These are phyloP conservation scores for Penicillium sp. DNA, from an alignment of 2,329 filamentous ascomycete genomes.

Conservation along the genomic window DNA sequence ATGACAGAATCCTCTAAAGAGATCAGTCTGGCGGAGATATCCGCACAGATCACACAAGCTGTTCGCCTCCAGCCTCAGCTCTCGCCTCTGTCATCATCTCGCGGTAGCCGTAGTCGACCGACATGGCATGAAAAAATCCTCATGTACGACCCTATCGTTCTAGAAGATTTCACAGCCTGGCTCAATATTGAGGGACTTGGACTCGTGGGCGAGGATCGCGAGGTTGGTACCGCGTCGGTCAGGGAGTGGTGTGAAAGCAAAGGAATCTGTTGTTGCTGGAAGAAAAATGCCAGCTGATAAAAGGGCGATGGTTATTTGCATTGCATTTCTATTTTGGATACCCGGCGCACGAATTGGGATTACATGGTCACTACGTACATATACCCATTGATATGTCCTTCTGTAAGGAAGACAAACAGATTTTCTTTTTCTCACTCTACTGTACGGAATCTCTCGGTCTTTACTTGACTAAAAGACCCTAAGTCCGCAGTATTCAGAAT, in stretches of 20 bases:
- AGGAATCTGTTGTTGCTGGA: slow-evolving; percentile 72
- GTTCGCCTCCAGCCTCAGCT: slow-evolving; percentile 38
- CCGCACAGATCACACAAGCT: slow-evolving; percentile 41
- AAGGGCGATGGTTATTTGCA: background rate
- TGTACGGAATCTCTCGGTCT: background rate
- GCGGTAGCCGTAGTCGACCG: slow-evolving; percentile 35
- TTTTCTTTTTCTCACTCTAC: background rate
- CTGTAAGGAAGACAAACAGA: no score
- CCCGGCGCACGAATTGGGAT: background rate
- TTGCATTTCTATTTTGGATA: background rate
- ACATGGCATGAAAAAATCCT: slow-evolving; percentile 91
- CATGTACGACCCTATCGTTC: slow-evolving; percentile 78
- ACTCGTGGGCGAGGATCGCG: slow-evolving; percentile 55
- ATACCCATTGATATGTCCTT: background rate
- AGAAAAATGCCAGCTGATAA: slow-evolving; percentile 32
- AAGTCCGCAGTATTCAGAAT: background rate
- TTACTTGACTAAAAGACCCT: background rate
- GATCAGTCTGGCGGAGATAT: slow-evolving; percentile 33
- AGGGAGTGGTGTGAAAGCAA: slow-evolving; percentile 85
- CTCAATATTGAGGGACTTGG: slow-evolving; percentile 64
- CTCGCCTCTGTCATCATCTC: slow-evolving; percentile 15
- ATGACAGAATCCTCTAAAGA: background rate
- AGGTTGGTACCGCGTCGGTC: slow-evolving; percentile 57
- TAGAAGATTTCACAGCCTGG: slow-evolving; percentile 79
- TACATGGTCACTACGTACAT: background rate